Conservation (phyloP, 2,329 filamentous ascomycete genomes). For the Plenodomus tracheiphilus region DNA sequence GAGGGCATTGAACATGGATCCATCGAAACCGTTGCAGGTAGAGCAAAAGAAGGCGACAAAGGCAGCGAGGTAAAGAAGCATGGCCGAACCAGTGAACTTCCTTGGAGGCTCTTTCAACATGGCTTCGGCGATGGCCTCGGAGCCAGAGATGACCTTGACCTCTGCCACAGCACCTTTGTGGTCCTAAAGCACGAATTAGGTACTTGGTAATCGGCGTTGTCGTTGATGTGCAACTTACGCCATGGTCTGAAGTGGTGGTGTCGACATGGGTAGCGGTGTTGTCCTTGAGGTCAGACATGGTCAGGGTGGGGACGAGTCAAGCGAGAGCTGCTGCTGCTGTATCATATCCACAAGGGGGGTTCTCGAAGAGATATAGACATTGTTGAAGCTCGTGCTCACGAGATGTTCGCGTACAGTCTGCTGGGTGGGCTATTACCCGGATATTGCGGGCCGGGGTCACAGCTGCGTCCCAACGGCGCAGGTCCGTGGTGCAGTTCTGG, state of each 20-base stretch:
- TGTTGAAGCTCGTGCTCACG: conserved; percentile 3
- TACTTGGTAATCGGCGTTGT: background rate
- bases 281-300: conserved; percentile 22
- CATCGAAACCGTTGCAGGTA: conserved; percentile 63
- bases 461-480: conserved; percentile 8
- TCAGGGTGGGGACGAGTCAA: conserved; percentile 8
- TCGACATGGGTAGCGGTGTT: conserved; percentile 5
- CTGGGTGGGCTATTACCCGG: conserved; percentile 8
- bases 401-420: conserved; percentile 1
- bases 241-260: conserved; percentile 16
- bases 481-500: conserved; percentile 12
- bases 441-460: conserved; percentile 15
- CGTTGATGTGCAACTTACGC: conserved; percentile 7
- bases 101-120: conserved; percentile 56
- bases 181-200: conserved; percentile 6
- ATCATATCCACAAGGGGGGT: conserved; percentile 2
- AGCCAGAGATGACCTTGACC: conserved; percentile 55
- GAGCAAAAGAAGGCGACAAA: conserved; percentile 49
- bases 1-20: conserved; percentile 59
- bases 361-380: conserved; percentile 16
- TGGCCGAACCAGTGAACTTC: conserved; percentile 15
- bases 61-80: conserved; percentile 28
- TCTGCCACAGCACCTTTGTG: conserved; percentile 26
- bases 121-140: conserved; percentile 60
- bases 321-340: conserved; percentile 13